Conservation (phyloP, 2,329 filamentous ascomycete genomes). For the Pseudofabraea citricarpa region DNA sequence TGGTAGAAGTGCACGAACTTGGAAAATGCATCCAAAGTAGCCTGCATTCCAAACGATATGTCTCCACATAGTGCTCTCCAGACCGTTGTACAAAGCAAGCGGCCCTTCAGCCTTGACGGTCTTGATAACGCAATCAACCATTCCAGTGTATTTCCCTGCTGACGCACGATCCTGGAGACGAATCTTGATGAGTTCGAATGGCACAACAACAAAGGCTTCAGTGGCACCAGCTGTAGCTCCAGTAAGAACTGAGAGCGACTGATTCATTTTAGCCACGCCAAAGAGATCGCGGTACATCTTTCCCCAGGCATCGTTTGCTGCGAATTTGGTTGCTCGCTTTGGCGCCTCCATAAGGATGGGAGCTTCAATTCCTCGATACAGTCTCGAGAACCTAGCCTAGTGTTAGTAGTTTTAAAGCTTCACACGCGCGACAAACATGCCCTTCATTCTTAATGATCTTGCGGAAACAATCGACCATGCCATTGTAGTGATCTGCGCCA, state of each 20-base stretch:
- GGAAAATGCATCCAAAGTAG: slow-evolving; percentile 98
- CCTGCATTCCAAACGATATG: slow-evolving; percentile 92
- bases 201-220: slow-evolving; percentile 94
- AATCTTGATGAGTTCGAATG: slow-evolving; percentile 98
- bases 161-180: slow-evolving; percentile 93
- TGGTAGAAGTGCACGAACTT: slow-evolving; percentile 82
- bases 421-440: slow-evolving; percentile 42
- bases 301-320: slow-evolving; percentile 98
- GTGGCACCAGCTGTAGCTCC: slow-evolving; percentile 93
- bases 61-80: slow-evolving; percentile 95
- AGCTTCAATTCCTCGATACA: slow-evolving; percentile 93
- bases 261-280: slow-evolving; percentile 81
- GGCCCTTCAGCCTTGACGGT: slow-evolving; percentile 79
- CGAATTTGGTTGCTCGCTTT: slow-evolving; percentile 97
- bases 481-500: slow-evolving; percentile 83
- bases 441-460: slow-evolving; percentile 97
- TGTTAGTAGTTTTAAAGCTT: slow-evolving; percentile 9
- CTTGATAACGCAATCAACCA: slow-evolving; percentile 75
- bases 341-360: slow-evolving; percentile 97
- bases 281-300: slow-evolving; percentile 88
- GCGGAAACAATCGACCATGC: slow-evolving; percentile 96
- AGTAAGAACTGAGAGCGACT: slow-evolving; percentile 85
- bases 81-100: slow-evolving; percentile 89
- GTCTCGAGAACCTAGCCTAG: slow-evolving; percentile 64
- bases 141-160: slow-evolving; percentile 79